Evolutionary conservation across 306 rosid species (phyloP).

Genomic region (Rubus parviflorus): DNA sequence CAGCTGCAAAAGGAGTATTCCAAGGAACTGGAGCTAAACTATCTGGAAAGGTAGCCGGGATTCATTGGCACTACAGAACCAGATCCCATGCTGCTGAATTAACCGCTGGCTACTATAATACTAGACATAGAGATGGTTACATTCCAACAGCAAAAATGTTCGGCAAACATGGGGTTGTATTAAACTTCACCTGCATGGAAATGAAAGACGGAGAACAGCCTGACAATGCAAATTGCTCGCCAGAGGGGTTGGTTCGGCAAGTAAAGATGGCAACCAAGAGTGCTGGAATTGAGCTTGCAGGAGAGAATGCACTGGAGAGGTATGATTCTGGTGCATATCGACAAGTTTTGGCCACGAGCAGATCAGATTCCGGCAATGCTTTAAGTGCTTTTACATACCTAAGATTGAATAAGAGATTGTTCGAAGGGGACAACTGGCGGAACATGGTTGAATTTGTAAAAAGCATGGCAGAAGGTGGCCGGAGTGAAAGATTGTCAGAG

Average conservation of each 20-base stretch:
- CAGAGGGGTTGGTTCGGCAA: conserved; percentile 80
- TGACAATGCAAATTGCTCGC: conserved; percentile 64
- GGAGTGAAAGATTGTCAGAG: conserved; percentile 43
- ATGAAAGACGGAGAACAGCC: conserved; percentile 84
- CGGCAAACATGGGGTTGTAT: conserved; percentile 55
- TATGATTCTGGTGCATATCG: conserved; percentile 67
- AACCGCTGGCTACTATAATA: conserved; percentile 89
- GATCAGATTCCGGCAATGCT: conserved; percentile 64
- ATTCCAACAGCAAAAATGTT: conserved; percentile 61
- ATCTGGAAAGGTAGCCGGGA: conserved; percentile 84
- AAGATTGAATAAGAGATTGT: conserved; percentile 79
- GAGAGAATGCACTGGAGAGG: conserved; percentile 94
- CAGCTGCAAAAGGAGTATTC: conserved; percentile 69
- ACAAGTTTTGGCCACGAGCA: conserved; percentile 68
- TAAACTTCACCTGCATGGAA: conserved; percentile 96
- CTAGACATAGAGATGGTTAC: conserved; percentile 65
- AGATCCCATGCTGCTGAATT: conserved; percentile 87
- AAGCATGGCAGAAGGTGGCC: conserved; percentile 71
- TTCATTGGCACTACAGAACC: conserved; percentile 86
- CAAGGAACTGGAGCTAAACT: conserved; percentile 62
- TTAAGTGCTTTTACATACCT: conserved; percentile 77
- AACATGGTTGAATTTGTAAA: conserved; percentile 66
- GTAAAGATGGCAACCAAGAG: conserved; percentile 61
- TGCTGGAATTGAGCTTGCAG: conserved; percentile 76
- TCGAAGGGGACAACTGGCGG: conserved; percentile 77